phyloP scores from a whole-genome alignment of 306 rosid genomes.

The Quercus mongolica region DNA sequence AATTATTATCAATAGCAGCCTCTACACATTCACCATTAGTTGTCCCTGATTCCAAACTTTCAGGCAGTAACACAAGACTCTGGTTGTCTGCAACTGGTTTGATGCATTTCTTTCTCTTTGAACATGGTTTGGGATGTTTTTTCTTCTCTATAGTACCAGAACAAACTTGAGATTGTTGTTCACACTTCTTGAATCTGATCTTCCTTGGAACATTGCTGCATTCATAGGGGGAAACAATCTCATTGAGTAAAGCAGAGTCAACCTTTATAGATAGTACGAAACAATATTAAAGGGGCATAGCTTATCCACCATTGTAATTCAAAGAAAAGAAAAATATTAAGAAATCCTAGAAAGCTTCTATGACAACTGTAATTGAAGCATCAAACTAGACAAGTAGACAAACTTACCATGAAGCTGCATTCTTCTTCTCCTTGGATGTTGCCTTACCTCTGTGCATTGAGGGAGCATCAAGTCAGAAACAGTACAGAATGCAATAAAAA shows the following conservation, averaged over 20 bases:
- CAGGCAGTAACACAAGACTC: background rate
- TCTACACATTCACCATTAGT: slow-evolving; percentile 1
- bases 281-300: background rate
- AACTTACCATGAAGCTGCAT: slow-evolving; percentile 17
- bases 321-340: background rate
- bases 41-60: background rate
- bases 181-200: slow-evolving; percentile 28
- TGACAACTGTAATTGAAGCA: background rate
- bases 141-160: slow-evolving; percentile 7
- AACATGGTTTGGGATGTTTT: background rate
- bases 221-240: slow-evolving; percentile 11
- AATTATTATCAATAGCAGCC: slow-evolving; percentile 1
- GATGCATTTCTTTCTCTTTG: background rate
- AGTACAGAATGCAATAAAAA: slow-evolving; percentile 1
- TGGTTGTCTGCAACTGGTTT: slow-evolving; percentile 8
- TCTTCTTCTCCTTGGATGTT: slow-evolving; percentile 11
- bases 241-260: slow-evolving; percentile 18
- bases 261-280: background rate
- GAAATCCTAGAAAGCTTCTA: background rate
- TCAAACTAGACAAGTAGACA: background rate
- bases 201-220: slow-evolving; percentile 49
- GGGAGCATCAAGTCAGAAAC: slow-evolving; percentile 4
- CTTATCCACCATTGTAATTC: background rate
- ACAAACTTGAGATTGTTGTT: slow-evolving; percentile 21
- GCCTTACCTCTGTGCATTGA: slow-evolving; percentile 5